Evolutionary conservation across 345 rosid genomes (phyloP), one percentile per base, ranked within the genome.

Genomic region (Populus deltoides): DNA sequence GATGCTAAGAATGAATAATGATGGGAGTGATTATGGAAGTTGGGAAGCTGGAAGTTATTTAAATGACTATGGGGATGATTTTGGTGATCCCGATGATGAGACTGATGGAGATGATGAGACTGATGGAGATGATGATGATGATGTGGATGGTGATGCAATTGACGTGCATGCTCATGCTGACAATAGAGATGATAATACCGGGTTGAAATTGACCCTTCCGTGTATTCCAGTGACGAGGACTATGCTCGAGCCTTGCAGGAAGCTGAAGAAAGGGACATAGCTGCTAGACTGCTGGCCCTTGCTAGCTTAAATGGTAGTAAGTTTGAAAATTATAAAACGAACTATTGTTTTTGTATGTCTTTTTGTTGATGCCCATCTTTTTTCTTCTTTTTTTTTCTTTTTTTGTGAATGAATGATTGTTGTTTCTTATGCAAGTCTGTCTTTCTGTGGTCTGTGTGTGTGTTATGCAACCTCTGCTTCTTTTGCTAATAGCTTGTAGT

Each of bases 191-290:
- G 67, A 85, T 51, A 75, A 65, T 67, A 75, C 82, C 7, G 81
- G 82, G 81, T 83, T 73, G 97, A 85, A 47, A 75, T 84, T 7
- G 92, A 92, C 70, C 83, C 85, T 7, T 88, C 81, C 71, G 87
- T 74, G 18, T 91, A 83, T 86, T 85, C 92, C 3, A 92, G 93
- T 79, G 98, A 97, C 35, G 97, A 97, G 86, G 92, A 96, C 0
- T 94, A 86, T 84, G 98, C 98, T 35, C 90, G 97, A 87, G 97
- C 97, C 41, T 82, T 94, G 61, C 99, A 92, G 86, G 98, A 94
- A 77, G 92, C 92, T 75, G 99, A 94, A 83, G 98, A 94, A 80
- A 88, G 96, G 73, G 95, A 90, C 33, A 86, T 94, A 94, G 84
- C 93, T 69, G 90, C 91, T 77, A 89, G 95, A 80, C 75, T 97